These are phyloP conservation scores for Lolium perenne DNA, from an alignment of 176 grass and related monocot species.

Conservation along the genomic window DNA sequence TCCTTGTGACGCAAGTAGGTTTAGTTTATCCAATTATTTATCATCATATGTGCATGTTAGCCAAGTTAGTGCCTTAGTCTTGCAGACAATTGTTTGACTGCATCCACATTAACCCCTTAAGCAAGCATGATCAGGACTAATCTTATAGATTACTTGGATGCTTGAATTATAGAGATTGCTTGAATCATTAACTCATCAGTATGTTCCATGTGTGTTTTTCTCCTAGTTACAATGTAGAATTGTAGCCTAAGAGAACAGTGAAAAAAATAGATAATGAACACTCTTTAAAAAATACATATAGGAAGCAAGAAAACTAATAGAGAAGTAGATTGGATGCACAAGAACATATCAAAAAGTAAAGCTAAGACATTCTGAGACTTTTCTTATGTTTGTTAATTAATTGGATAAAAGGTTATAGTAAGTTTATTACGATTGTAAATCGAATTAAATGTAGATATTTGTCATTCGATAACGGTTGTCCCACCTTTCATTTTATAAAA, in stretches of 20 bases:
- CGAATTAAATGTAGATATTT: not conserved
- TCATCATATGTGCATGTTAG: conserved; percentile 17
- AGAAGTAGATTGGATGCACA: not conserved
- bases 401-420: not conserved
- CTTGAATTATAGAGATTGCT: not conserved
- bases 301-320: not conserved
- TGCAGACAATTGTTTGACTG: conserved; percentile 45
- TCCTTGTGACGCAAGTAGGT: conserved; percentile 42
- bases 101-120: conserved; percentile 30
- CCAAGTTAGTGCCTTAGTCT: conserved; percentile 21
- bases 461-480: not conserved
- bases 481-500: not conserved
- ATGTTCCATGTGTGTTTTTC: not conserved
- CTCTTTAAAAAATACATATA: too few species aligned
- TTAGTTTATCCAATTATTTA: conserved; percentile 10
- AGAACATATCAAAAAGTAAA: not conserved
- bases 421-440: not conserved
- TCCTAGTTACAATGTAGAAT: conserved; percentile 11
- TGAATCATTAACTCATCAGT: not conserved
- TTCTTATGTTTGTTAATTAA: not conserved
- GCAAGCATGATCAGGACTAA: not conserved
- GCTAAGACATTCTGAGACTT: not conserved
- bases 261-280: conserved; percentile 23
- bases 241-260: not conserved
- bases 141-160: not conserved